Evolutionary conservation across 2,329 filamentous ascomycete genomes (phyloP).

Genomic region (Trichoderma koningiopsis): DNA sequence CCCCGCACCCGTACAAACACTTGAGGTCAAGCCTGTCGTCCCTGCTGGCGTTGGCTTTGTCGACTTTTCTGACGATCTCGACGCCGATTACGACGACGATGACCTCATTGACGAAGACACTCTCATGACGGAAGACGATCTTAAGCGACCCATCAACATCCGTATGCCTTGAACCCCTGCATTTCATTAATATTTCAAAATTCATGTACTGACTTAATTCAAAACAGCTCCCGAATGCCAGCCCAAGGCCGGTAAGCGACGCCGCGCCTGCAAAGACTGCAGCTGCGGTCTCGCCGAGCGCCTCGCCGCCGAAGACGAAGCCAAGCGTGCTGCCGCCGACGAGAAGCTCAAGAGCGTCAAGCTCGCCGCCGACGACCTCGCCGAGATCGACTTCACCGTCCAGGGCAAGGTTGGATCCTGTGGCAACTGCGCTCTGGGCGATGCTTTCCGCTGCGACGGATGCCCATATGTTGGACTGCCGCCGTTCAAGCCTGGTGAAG

Average conservation of each 20-base stretch:
- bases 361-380: conserved; percentile 73
- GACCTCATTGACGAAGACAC: conserved; percentile 91
- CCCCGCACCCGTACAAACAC: conserved; percentile 41
- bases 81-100: conserved; percentile 63
- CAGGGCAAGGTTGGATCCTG: conserved; percentile 94
- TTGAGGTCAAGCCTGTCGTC: conserved; percentile 41
- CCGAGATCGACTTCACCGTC: conserved; percentile 94
- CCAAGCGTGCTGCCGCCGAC: conserved; percentile 67
- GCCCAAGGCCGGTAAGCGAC: conserved; percentile 83
- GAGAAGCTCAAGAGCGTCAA: conserved; percentile 69
- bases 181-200: background rate
- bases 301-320: conserved; percentile 80
- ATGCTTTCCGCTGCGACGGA: conserved; percentile 77
- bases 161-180: conserved; percentile 61
- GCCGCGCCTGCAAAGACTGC: conserved; percentile 96
- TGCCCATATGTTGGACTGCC: conserved; percentile 88
- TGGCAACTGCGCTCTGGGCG: conserved; percentile 89
- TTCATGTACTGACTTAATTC: background rate
- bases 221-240: conserved; percentile 75
- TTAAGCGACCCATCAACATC: conserved; percentile 73
- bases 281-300: conserved; percentile 88
- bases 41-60: conserved; percentile 68
- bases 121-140: conserved; percentile 81
- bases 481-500: conserved; percentile 95
- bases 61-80: conserved; percentile 61